Percentiles rank a stretch among this genome's conserved stretches.
phyloP scores from a whole-genome alignment of 441 rosid genomes.

The Brassica balearica region DNA sequence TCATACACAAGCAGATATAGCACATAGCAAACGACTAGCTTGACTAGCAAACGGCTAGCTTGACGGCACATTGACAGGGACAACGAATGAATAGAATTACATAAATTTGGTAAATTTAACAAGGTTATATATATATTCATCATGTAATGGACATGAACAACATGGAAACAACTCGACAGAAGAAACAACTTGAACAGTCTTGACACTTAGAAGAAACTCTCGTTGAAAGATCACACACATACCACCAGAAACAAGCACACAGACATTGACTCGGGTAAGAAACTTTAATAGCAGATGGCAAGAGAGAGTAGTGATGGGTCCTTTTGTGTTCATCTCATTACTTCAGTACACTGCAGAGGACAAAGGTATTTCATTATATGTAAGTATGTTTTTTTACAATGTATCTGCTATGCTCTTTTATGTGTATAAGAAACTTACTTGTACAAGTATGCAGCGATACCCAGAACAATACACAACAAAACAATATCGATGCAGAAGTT shows the following conservation, averaged over 20 bases:
- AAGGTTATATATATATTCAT: neutral
- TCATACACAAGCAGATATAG: neutral
- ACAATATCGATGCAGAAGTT: constrained; percentile 94
- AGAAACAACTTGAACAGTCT: constrained; percentile 16
- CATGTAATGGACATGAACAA: constrained; percentile 25
- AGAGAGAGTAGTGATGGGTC: constrained; percentile 16
- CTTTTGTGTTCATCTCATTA: constrained; percentile 49
- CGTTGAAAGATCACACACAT: constrained; percentile 18
- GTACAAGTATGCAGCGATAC: constrained; percentile 95
- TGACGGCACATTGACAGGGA: neutral
- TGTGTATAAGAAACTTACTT: constrained; percentile 67
- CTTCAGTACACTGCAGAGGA: constrained; percentile 74
- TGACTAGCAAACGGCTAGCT: neutral
- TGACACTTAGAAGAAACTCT: constrained; percentile 6
- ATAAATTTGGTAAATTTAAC: neutral
- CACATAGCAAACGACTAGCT: neutral
- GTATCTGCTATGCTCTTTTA: no score
- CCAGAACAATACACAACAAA: constrained; percentile 78
- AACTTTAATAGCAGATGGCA: neutral
- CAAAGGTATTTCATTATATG: no score
- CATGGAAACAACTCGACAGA: constrained; percentile 7
- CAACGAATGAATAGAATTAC: constrained; percentile 11
- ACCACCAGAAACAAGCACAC: constrained; percentile 16
- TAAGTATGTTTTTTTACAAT: no score
- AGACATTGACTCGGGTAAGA: constrained; percentile 26